Base-by-base conservation (phyloP, 148 eudicot genomes). In the Rhododendron simsii region DNA sequence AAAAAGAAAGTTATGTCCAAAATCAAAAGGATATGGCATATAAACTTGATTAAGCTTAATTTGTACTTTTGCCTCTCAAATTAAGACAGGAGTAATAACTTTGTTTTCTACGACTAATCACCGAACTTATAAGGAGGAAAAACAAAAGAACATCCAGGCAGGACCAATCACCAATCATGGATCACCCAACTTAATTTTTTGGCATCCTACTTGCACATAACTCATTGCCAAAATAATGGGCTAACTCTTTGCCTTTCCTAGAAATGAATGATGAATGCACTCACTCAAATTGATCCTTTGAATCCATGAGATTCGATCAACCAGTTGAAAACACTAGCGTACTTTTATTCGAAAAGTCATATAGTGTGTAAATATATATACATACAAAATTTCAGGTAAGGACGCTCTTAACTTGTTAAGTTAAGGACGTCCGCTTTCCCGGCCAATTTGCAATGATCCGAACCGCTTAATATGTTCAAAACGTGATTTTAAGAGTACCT, bases 121-220 rank as follows among this genome's bases (percentile, higher is more conserved):
- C 44, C 44, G 6, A 39, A 39, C 44, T 5, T 12, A 48, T 12
- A 48, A 48, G 57, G 18, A 53, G 15, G 18, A 53, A 13, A 13
- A 53, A 53, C 23, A 21, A 14, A 59, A 81, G 18, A 35, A 18
- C 50, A 39, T 39, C 18, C 33, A 78, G 81, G 15, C 30, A 44
- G 3, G 77, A 65, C 78, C 78, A 83, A 69, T 84, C 85, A 50
- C 53, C 53, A 18, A 71, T 12, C 37, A 69, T 28, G n/a, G n/a
- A 21, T 13, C 67, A 55, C 84, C 78, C 78, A 71, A 71, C 85
- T 83, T 30, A 39, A 39, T 39, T 39, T 69, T 83, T 28, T 83
- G 61, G 44, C 61, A 71, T 48, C 61, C 79, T 71, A 83, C 39
- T 45, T 45, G 26, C 26, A 71, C 50, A 82, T 30, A 39, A 28